Conservation (phyloP, 345 rosid genomes). For the Moricandia arvensis region DNA sequence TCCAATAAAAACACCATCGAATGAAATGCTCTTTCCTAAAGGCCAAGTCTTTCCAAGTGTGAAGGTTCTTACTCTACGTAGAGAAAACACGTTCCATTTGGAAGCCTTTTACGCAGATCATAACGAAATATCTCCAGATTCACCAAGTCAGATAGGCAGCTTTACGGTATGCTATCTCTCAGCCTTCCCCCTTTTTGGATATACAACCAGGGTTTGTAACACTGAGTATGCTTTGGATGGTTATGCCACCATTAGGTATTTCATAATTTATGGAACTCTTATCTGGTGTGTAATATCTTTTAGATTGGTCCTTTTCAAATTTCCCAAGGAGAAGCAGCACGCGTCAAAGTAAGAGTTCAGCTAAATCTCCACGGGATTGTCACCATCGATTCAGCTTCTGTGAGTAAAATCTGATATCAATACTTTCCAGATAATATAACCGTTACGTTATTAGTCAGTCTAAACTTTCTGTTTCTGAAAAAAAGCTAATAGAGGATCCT, state of each 20-base stretch:
- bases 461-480: slow-evolving; percentile 21
- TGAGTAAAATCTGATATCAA: slow-evolving; percentile 35
- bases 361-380: slow-evolving; percentile 74
- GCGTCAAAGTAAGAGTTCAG: slow-evolving; percentile 61
- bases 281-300: slow-evolving; percentile 29
- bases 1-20: slow-evolving; percentile 47
- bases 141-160: slow-evolving; percentile 45
- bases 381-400: slow-evolving; percentile 56
- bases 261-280: background rate
- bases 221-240: background rate
- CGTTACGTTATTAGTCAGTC: background rate
- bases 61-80: slow-evolving; percentile 62
- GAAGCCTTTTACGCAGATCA: slow-evolving; percentile 61
- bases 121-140: slow-evolving; percentile 46
- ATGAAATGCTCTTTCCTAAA: slow-evolving; percentile 59
- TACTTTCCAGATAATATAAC: slow-evolving; percentile 6
- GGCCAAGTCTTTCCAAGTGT: slow-evolving; percentile 70
- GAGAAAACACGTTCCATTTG: slow-evolving; percentile 48
- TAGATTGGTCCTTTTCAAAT: slow-evolving; percentile 72
- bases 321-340: slow-evolving; percentile 48
- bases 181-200: background rate
- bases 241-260: background rate
- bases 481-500: slow-evolving; percentile 50
- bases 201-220: background rate
- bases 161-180: slow-evolving; percentile 49